Percentiles rank a stretch among this genome's conserved stretches.
Evolutionary conservation across 495 filamentous ascomycete genomes (phyloP).

Genomic region (Rhizodiscina lignyota): DNA sequence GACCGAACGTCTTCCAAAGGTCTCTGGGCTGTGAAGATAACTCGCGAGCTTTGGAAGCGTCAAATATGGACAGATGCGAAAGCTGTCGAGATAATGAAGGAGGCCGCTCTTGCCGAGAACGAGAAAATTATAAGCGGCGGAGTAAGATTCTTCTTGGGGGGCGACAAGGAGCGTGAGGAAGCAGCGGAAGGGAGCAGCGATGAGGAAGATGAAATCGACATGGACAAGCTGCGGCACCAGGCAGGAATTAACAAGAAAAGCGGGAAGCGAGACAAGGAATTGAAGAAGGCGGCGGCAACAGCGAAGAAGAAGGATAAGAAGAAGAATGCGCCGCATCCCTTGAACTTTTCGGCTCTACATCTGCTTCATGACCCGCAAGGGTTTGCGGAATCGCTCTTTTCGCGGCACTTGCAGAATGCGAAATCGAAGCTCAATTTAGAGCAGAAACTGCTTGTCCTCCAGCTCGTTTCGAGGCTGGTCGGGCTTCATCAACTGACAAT

Average conservation of each 20-base stretch:
- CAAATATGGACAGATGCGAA: slow-evolving; percentile 80
- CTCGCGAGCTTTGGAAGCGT: slow-evolving; percentile 73
- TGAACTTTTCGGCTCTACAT: slow-evolving; percentile 98
- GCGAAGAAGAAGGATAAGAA: slow-evolving; percentile 62
- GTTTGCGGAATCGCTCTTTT: slow-evolving; percentile 81
- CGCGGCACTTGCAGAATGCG: slow-evolving; percentile 72
- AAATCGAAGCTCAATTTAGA: slow-evolving; percentile 83
- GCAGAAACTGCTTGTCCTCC: slow-evolving; percentile 71
- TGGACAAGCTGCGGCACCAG: slow-evolving; percentile 69
- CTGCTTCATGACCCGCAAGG: slow-evolving; percentile 90
- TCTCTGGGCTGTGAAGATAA: slow-evolving; percentile 86
- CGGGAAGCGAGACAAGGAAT: slow-evolving; percentile 61
- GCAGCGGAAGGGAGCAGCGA: slow-evolving; percentile 77
- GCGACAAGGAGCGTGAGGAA: slow-evolving; percentile 87
- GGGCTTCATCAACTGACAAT: slow-evolving; percentile 83
- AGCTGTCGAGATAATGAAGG: slow-evolving; percentile 88
- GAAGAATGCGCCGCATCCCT: slow-evolving; percentile 66
- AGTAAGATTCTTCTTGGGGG: slow-evolving; percentile 87
- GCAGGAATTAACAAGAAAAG: slow-evolving; percentile 88
- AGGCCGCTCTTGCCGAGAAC: slow-evolving; percentile 64
- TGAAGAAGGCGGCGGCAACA: slow-evolving; percentile 62
- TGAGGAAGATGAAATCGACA: slow-evolving; percentile 56
- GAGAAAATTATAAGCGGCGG: slow-evolving; percentile 79
- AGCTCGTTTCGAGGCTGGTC: slow-evolving; percentile 78
- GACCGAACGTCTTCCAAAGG: slow-evolving; percentile 73